Percentiles rank a stretch among this genome's conserved stretches.
Evolutionary conservation across 345 rosid species (phyloP).

Genomic region (Capsella bursapastoris): DNA sequence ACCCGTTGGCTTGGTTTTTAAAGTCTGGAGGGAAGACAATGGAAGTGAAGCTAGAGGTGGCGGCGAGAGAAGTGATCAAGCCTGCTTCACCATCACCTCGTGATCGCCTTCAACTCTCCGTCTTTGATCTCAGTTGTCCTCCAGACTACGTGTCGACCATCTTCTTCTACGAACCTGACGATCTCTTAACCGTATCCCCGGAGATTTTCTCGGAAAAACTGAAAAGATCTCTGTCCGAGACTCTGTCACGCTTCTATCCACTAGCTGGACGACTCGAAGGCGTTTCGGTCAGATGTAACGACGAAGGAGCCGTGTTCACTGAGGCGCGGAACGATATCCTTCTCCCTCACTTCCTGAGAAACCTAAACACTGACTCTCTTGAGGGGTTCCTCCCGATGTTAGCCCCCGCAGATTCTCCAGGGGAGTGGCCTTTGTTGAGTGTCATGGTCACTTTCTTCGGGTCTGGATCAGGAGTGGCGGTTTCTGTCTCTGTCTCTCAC

Average conservation of each 20-base stretch:
- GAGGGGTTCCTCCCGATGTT: conserved; percentile 25
- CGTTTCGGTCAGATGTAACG: conserved; percentile 45
- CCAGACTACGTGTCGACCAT: not conserved
- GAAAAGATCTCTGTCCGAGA: conserved; percentile 49
- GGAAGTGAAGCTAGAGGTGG: not conserved
- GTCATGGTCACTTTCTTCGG: conserved; percentile 37
- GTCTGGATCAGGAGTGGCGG: conserved; percentile 48
- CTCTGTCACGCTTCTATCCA: conserved; percentile 50
- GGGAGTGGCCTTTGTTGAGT: not conserved
- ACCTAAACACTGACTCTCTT: conserved; percentile 6
- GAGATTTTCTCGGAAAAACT: not conserved
- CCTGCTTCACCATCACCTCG: conserved; percentile 13
- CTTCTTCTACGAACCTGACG: conserved; percentile 6
- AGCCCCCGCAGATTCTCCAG: not conserved
- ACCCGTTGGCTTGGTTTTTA: not conserved
- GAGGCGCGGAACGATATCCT: conserved; percentile 39
- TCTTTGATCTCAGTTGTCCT: not conserved
- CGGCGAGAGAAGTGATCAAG: not conserved
- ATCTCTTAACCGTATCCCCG: not conserved
- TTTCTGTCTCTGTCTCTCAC: conserved; percentile 47
- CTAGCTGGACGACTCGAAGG: conserved; percentile 54
- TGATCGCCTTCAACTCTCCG: conserved; percentile 8
- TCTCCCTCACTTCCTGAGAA: conserved; percentile 37
- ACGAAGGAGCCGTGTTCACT: conserved; percentile 41
- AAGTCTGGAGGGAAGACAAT: not conserved